These are phyloP conservation scores for Eimeria tenella DNA, from an alignment of 169 alveolate species.

Conservation along the genomic window DNA sequence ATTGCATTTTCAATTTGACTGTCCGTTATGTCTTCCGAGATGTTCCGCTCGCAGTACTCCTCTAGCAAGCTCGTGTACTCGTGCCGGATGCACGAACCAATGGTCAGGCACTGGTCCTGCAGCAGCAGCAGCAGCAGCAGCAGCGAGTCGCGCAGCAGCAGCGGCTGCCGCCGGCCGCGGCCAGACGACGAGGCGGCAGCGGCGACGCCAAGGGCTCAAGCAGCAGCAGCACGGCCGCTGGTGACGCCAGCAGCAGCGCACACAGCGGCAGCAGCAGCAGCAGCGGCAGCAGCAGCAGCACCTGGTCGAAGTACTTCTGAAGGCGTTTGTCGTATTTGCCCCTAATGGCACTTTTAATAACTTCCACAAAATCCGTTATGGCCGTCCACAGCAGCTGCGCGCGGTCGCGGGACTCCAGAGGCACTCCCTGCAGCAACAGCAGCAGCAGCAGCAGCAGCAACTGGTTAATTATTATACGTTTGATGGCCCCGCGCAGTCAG, in stretches of 20 bases:
- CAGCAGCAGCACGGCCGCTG: too few species aligned
- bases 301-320: conserved; percentile 86
- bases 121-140: not conserved
- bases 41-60: conserved; percentile 89
- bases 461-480: too few species aligned
- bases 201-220: too few species aligned
- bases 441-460: not conserved
- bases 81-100: conserved; percentile 80
- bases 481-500: too few species aligned
- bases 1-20: conserved; percentile 97
- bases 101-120: conserved; percentile 63
- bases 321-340: conserved; percentile 96
- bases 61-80: conserved; percentile 94
- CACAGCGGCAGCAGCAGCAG: not conserved
- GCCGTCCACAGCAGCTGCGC: conserved; percentile 98
- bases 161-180: too few species aligned
- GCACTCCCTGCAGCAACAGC: conserved; percentile 70
- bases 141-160: not conserved
- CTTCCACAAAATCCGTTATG: conserved; percentile 98
- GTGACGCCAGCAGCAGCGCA: too few species aligned
- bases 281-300: not conserved
- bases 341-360: conserved; percentile 95
- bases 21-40: conserved; percentile 87
- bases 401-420: conserved; percentile 70
- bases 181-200: too few species aligned